A percentile compares a stretch with the other conserved stretches of the same genome.
These are phyloP conservation scores for Vitis hybrid DNA, from an alignment of 177 flowering plant species.

Conservation along the genomic window DNA sequence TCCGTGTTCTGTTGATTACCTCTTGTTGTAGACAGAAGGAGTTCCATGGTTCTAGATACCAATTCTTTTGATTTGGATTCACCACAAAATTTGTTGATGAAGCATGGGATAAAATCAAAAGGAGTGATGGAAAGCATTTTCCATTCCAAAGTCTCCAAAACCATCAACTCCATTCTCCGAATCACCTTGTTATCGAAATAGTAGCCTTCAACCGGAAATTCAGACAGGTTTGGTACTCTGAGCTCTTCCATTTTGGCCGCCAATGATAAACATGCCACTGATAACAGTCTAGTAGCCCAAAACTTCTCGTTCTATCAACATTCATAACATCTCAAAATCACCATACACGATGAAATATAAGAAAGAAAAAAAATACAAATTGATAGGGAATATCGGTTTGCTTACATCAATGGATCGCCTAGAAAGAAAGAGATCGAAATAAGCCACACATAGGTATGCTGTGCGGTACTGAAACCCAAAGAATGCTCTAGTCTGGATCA, in stretches of 20 bases:
- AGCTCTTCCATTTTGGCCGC: constrained; percentile 86
- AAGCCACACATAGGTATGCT: constrained; percentile 36
- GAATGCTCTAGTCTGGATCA: constrained; percentile 27
- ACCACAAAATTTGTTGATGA: constrained; percentile 34
- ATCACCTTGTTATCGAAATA: constrained; percentile 47
- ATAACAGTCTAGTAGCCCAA: constrained; percentile 63
- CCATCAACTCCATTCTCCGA: constrained; percentile 63
- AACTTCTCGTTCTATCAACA: constrained; percentile 37
- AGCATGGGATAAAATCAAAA: constrained; percentile 54
- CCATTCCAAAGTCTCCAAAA: constrained; percentile 66
- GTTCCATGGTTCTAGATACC: constrained; percentile 33
- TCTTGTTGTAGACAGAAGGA: constrained; percentile 35
- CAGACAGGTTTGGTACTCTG: constrained; percentile 43
- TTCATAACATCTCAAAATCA: constrained; percentile 2
- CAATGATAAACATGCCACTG: constrained; percentile 73
- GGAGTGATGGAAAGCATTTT: constrained; percentile 62
- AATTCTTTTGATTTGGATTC: constrained; percentile 22
- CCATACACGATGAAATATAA: background rate
- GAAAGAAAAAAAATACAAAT: background rate
- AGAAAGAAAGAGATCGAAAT: constrained; percentile 41
- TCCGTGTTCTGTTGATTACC: constrained; percentile 31
- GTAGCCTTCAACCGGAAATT: constrained; percentile 36
- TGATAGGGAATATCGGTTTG: background rate
- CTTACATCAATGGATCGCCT: constrained; percentile 40
- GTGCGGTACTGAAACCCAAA: constrained; percentile 39